These are phyloP conservation scores for Trichoderma gracile DNA, from an alignment of 2,329 filamentous ascomycete genomes.

Conservation along the genomic window DNA sequence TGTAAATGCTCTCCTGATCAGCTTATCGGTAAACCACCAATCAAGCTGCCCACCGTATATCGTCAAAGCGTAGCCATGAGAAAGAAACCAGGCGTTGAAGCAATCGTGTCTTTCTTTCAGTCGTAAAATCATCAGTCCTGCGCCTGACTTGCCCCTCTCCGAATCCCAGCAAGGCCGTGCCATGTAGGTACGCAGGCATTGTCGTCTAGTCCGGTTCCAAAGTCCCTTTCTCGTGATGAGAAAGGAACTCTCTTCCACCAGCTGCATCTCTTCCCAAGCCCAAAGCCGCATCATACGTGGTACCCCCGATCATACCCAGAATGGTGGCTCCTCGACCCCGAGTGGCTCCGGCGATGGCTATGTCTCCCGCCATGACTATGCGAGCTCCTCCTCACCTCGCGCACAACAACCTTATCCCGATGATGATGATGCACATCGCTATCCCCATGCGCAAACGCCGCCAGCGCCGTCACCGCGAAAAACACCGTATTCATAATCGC, in stretches of 20 bases:
- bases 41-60: neutral
- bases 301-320: constrained; percentile 48
- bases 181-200: no score
- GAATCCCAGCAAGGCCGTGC: neutral
- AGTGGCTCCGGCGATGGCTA: constrained; percentile 44
- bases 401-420: constrained; percentile 32
- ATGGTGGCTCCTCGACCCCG: constrained; percentile 46
- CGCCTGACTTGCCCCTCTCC: neutral
- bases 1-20: neutral
- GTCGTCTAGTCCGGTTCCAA: neutral
- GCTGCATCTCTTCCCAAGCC: neutral
- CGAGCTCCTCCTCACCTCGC: constrained; percentile 30
- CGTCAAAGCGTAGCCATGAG: neutral
- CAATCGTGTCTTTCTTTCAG: constrained; percentile 4
- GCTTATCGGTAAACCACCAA: neutral
- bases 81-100: no score
- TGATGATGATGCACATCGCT: constrained; percentile 41
- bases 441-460: constrained; percentile 63
- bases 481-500: constrained; percentile 85
- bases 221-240: no score
- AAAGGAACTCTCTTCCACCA: no score
- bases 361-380: constrained; percentile 45
- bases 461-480: constrained; percentile 74
- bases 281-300: constrained; percentile 43
- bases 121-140: constrained; percentile 18